These are phyloP conservation scores for Kwoniella sp. DNA, from an alignment of 768 basidiomycete genomes.

Conservation along the genomic window DNA sequence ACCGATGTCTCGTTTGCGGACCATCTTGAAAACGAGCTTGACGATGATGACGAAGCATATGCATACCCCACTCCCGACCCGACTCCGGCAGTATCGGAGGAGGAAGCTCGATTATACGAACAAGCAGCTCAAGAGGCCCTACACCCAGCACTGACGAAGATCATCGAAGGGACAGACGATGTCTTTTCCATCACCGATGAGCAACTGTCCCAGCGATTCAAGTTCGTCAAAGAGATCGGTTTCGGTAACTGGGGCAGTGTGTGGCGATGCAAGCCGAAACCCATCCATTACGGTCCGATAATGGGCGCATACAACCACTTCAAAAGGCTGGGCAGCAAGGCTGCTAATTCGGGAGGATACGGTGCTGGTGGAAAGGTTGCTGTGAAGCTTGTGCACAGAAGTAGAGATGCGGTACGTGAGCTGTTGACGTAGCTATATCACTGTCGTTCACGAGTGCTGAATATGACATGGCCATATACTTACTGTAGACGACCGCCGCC, in stretches of 20 bases:
- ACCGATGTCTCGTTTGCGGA: background rate
- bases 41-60: background rate
- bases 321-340: slow-evolving; percentile 27
- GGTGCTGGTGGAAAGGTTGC: slow-evolving; percentile 62
- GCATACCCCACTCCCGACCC: background rate
- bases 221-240: slow-evolving; percentile 50
- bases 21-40: background rate
- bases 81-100: background rate
- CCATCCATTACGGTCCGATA: background rate
- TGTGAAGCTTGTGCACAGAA: slow-evolving; percentile 88
- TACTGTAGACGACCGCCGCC: slow-evolving; percentile 73
- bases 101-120: background rate
- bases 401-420: slow-evolving; percentile 65
- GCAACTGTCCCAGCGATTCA: slow-evolving; percentile 44
- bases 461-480: background rate
- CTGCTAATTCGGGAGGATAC: slow-evolving; percentile 19
- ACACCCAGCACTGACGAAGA: slow-evolving; percentile 29
- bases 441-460: too few species aligned
- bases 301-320: background rate
- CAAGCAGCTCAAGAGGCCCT: background rate
- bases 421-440: too few species aligned
- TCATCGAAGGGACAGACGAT: slow-evolving; percentile 27
- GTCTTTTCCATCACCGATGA: slow-evolving; percentile 44
- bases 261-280: slow-evolving; percentile 44
- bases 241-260: slow-evolving; percentile 56